A percentile compares a stretch with the other conserved stretches of the same genome.
Conservation (phyloP, 2,329 filamentous ascomycete species). For the Aspergillus costaricaensis region DNA sequence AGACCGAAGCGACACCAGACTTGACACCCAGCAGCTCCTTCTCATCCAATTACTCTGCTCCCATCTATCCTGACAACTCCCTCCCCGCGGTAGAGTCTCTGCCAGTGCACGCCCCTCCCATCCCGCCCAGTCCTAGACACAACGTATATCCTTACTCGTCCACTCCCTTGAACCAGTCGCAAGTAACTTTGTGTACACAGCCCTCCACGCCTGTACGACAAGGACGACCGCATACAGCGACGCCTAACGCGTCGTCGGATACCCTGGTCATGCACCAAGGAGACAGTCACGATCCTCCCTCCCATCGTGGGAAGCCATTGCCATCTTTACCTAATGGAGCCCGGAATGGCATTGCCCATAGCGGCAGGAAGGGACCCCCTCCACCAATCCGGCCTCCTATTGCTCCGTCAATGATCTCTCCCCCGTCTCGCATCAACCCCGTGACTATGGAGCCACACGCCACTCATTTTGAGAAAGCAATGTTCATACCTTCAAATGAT, state of each 20-base stretch:
- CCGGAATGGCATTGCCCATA: slow-evolving; percentile 22
- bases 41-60: slow-evolving; percentile 38
- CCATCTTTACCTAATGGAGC: slow-evolving; percentile 34
- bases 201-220: slow-evolving; percentile 28
- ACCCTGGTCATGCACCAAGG: slow-evolving; percentile 35
- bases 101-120: slow-evolving; percentile 26
- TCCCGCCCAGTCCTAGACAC: slow-evolving; percentile 17
- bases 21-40: slow-evolving; percentile 44
- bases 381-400: slow-evolving; percentile 31
- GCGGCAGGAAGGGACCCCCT: slow-evolving; percentile 27
- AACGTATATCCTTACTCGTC: slow-evolving; percentile 29
- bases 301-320: slow-evolving; percentile 34
- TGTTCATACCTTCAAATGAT: slow-evolving; percentile 44
- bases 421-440: slow-evolving; percentile 40
- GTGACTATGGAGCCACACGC: slow-evolving; percentile 43
- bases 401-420: slow-evolving; percentile 43
- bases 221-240: slow-evolving; percentile 19
- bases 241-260: slow-evolving; percentile 29
- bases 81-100: slow-evolving; percentile 29
- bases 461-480: slow-evolving; percentile 41
- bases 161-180: slow-evolving; percentile 20
- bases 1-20: slow-evolving; percentile 38
- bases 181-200: slow-evolving; percentile 25
- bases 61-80: slow-evolving; percentile 29
- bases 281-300: slow-evolving; percentile 27